These are phyloP conservation scores for Nakazawaea ambrosiae DNA, from an alignment of 805 yeast species.

Conservation along the genomic window DNA sequence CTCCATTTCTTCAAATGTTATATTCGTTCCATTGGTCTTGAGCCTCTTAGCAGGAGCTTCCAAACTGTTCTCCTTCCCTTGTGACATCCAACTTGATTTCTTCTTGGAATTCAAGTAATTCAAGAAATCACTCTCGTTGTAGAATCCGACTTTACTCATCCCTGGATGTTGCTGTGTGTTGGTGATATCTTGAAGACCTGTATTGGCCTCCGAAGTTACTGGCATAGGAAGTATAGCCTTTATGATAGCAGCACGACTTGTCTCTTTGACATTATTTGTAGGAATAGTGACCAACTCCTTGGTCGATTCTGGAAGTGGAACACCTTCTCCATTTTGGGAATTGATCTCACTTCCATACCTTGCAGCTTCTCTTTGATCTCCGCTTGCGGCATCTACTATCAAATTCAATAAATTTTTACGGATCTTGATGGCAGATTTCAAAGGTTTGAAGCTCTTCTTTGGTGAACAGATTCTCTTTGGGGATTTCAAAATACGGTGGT, in stretches of 20 bases:
- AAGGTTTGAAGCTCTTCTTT: conserved; percentile 19
- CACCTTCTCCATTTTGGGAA: conserved; percentile 53
- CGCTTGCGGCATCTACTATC: conserved; percentile 57
- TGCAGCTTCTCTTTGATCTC: conserved; percentile 55
- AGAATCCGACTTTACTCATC: conserved; percentile 20
- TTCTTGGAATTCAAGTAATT: conserved; percentile 15
- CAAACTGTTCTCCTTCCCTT: conserved; percentile 7
- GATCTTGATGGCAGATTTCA: conserved; percentile 27
- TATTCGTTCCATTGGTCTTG: background rate
- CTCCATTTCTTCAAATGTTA: background rate
- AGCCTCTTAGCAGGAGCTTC: conserved; percentile 2
- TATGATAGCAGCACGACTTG: conserved; percentile 28
- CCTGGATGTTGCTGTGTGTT: conserved; percentile 1
- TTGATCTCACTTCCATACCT: conserved; percentile 64
- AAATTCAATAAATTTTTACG: conserved; percentile 31
- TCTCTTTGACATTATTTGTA: conserved; percentile 24
- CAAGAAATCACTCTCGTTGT: conserved; percentile 19
- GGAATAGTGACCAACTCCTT: conserved; percentile 59
- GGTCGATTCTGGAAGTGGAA: conserved; percentile 51
- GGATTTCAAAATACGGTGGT: conserved; percentile 17
- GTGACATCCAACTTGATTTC: background rate
- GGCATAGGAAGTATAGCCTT: conserved; percentile 20
- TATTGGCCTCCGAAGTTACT: background rate
- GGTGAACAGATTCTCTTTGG: conserved; percentile 42
- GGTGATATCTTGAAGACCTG: conserved; percentile 2